Conservation (phyloP, 1,284 basidiomycete species). For the Prillingera fragicola region DNA sequence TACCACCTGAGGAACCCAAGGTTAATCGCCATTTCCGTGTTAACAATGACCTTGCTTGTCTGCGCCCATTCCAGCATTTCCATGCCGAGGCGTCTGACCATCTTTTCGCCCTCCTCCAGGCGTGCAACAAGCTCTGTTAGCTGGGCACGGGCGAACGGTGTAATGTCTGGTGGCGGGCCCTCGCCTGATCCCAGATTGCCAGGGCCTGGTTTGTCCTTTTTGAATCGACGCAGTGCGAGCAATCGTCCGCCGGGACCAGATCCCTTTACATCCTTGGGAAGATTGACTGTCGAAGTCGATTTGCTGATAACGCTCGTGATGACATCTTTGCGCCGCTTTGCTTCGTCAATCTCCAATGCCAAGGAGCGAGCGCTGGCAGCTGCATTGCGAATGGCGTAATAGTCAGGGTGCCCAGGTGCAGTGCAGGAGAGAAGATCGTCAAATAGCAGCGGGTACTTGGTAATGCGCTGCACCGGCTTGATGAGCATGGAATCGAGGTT, state of each 20-base stretch:
- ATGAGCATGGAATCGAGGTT: constrained; percentile 84
- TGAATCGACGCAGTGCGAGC: constrained; percentile 37
- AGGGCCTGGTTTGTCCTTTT: constrained; percentile 32
- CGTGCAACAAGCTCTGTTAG: constrained; percentile 29
- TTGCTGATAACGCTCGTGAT: constrained; percentile 54
- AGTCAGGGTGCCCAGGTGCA: constrained; percentile 68
- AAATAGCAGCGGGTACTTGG: constrained; percentile 86
- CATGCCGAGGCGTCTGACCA: constrained; percentile 37
- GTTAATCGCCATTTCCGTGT: constrained; percentile 29
- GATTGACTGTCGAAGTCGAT: constrained; percentile 17
- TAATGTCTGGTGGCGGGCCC: constrained; percentile 18
- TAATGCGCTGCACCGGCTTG: constrained; percentile 80
- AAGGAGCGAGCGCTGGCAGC: constrained; percentile 66
- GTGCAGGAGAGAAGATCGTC: constrained; percentile 73
- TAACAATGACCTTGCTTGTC: constrained; percentile 32
- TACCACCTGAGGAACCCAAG: constrained; percentile 34
- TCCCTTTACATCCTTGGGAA: constrained; percentile 10
- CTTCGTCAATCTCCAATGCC: constrained; percentile 80
- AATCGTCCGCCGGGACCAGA: constrained; percentile 10
- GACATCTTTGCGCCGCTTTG: constrained; percentile 74
- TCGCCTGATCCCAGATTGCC: neutral
- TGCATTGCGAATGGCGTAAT: constrained; percentile 60
- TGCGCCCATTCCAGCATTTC: constrained; percentile 40
- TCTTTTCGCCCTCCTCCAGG: constrained; percentile 36
- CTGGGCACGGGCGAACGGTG: constrained; percentile 21